Evolutionary conservation across 2,329 filamentous ascomycete species (phyloP).

Genomic region (Clarireedia sp.): DNA sequence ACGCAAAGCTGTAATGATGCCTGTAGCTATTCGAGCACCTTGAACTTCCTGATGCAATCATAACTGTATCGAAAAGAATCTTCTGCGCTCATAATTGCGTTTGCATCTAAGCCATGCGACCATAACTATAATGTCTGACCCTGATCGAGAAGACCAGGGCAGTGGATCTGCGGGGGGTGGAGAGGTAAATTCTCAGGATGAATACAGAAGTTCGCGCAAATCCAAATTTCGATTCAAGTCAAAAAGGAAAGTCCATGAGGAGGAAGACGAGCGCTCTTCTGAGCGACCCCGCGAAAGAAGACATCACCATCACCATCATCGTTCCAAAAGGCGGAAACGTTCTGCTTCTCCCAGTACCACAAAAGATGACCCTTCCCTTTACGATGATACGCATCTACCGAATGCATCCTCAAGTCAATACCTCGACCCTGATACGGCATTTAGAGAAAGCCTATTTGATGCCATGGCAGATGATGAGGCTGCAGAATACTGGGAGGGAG

Average conservation of each 20-base stretch:
- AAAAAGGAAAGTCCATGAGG: constrained; percentile 17
- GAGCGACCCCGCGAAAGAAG: constrained; percentile 12
- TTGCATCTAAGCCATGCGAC: background rate
- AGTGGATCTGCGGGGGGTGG: background rate
- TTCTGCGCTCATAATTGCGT: background rate
- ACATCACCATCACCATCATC: constrained; percentile 23
- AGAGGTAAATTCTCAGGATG: background rate
- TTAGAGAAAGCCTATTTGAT: constrained; percentile 91
- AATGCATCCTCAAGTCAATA: constrained; percentile 30
- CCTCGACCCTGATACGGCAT: constrained; percentile 65
- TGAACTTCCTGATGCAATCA: background rate
- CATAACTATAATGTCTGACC: background rate
- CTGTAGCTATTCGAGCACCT: background rate
- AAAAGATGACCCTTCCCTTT: constrained; percentile 29
- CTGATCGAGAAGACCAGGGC: background rate
- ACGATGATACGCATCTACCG: constrained; percentile 34
- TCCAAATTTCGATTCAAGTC: constrained; percentile 28
- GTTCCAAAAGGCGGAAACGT: constrained; percentile 20
- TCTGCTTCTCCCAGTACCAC: constrained; percentile 15
- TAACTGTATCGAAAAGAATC: background rate
- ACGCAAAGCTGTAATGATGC: too few species aligned
- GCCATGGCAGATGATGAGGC: constrained; percentile 96
- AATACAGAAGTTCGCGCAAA: constrained; percentile 12
- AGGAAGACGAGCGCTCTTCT: constrained; percentile 11
- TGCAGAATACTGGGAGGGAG: constrained; percentile 85